Conservation (phyloP, 2,329 filamentous ascomycete species). For the Clarireedia homoeocarpa region DNA sequence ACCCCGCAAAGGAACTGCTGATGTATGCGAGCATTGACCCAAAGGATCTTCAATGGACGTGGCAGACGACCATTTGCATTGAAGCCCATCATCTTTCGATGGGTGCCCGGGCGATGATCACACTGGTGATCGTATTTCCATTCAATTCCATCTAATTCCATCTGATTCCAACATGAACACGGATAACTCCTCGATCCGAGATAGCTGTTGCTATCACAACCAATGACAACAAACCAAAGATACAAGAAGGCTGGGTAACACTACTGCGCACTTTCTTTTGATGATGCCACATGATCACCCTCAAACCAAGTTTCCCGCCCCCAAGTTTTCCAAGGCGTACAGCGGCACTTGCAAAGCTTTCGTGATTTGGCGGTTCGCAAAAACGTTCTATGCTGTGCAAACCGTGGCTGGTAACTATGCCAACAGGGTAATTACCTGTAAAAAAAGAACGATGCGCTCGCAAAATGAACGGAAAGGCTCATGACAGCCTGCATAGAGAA, state of each 20-base stretch:
- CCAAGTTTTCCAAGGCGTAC: neutral
- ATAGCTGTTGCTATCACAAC: neutral
- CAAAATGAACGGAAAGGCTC: neutral
- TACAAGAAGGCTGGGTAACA: conserved; percentile 3
- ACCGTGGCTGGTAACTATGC: conserved; percentile 6
- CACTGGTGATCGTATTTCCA: neutral
- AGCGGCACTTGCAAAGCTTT: neutral
- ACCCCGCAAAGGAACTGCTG: conserved; percentile 6
- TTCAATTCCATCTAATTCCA: neutral
- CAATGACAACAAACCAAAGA: conserved; percentile 1
- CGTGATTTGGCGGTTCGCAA: neutral
- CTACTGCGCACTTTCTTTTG: conserved; percentile 1
- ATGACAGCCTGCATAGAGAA: conserved; percentile 5
- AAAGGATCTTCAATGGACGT: neutral
- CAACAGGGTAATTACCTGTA: neutral
- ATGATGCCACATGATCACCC: conserved; percentile 3
- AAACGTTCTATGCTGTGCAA: neutral
- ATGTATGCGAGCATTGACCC: conserved; percentile 1
- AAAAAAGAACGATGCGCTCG: neutral
- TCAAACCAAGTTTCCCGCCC: conserved; percentile 3
- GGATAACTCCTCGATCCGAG: neutral
- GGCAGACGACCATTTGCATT: conserved; percentile 6
- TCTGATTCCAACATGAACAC: neutral
- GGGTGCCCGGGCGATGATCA: neutral
- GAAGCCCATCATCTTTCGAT: neutral